A percentile compares a stretch with the other conserved stretches of the same genome.
These are phyloP conservation scores for Metrosideros polymorpha DNA, from an alignment of 441 rosid genomes.

Conservation along the genomic window DNA sequence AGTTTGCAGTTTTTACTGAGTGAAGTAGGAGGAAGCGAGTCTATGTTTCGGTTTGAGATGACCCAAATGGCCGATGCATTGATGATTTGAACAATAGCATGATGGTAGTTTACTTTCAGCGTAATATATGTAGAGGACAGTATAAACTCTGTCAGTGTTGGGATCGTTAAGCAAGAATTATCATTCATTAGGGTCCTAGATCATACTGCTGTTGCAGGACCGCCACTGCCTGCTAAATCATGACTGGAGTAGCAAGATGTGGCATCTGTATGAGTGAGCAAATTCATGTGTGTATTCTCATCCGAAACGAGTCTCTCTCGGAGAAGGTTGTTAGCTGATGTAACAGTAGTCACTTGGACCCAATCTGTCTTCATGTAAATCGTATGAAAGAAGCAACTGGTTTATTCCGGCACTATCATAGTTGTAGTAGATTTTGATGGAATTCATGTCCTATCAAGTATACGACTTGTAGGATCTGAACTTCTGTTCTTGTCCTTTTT, in stretches of 20 bases:
- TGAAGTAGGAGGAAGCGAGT: neutral
- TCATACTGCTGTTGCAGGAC: neutral
- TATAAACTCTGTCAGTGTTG: neutral
- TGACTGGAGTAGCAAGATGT: neutral
- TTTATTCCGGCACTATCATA: neutral
- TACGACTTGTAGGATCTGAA: neutral
- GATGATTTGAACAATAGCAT: neutral
- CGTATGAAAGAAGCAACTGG: neutral
- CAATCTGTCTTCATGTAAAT: neutral
- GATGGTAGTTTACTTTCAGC: neutral
- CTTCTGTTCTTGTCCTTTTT: neutral
- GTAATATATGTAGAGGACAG: neutral
- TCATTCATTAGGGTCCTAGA: neutral
- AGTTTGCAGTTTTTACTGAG: neutral
- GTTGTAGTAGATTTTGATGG: neutral
- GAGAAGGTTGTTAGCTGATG: neutral
- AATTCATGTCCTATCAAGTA: neutral
- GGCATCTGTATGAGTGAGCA: neutral
- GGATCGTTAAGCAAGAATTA: neutral
- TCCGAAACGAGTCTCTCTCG: accelerated
- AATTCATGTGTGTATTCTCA: neutral
- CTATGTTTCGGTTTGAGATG: neutral
- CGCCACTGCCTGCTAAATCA: neutral
- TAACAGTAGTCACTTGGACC: neutral
- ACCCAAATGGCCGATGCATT: neutral